phyloP scores from a whole-genome alignment of 2,329 filamentous ascomycete genomes.

The Fusarium sp. region DNA sequence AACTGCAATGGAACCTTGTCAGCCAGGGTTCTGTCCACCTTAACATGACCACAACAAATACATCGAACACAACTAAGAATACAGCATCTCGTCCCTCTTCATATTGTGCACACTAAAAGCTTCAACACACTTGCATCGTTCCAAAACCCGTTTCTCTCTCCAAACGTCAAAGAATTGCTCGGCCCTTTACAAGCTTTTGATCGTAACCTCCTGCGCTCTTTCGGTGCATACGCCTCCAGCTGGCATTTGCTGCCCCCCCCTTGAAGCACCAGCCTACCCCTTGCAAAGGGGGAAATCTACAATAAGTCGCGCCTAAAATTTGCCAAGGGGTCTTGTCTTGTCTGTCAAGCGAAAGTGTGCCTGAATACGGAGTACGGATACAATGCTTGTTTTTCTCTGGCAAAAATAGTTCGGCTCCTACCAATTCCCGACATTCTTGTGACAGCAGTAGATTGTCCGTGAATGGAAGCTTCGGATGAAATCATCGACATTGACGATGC shows the following conservation, averaged over 20 bases:
- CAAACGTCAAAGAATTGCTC: constrained; percentile 4
- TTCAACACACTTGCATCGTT: constrained; percentile 6
- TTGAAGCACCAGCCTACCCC: constrained; percentile 40
- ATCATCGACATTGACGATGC: not conserved
- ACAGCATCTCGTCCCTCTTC: not conserved
- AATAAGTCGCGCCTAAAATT: constrained; percentile 37
- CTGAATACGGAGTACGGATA: constrained; percentile 1
- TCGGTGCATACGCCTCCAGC: constrained; percentile 29
- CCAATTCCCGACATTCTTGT: not conserved
- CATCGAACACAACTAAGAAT: not conserved
- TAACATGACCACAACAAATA: constrained; percentile 1
- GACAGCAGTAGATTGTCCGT: not conserved
- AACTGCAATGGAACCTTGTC: constrained; percentile 32
- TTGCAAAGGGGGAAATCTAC: constrained; percentile 40
- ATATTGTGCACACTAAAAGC: not conserved
- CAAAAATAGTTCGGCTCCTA: constrained; percentile 4
- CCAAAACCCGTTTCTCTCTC: not conserved
- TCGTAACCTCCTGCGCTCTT: constrained; percentile 16
- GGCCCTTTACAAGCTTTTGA: constrained; percentile 21
- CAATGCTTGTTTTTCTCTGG: constrained; percentile 13
- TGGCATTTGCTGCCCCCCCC: constrained; percentile 47
- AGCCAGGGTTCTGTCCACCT: constrained; percentile 15
- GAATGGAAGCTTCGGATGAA: constrained; percentile 15
- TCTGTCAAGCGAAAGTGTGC: constrained; percentile 11
- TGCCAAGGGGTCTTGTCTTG: constrained; percentile 31